Evolutionary conservation across 345 rosid species (phyloP).

Genomic region (Brassica nigra): DNA sequence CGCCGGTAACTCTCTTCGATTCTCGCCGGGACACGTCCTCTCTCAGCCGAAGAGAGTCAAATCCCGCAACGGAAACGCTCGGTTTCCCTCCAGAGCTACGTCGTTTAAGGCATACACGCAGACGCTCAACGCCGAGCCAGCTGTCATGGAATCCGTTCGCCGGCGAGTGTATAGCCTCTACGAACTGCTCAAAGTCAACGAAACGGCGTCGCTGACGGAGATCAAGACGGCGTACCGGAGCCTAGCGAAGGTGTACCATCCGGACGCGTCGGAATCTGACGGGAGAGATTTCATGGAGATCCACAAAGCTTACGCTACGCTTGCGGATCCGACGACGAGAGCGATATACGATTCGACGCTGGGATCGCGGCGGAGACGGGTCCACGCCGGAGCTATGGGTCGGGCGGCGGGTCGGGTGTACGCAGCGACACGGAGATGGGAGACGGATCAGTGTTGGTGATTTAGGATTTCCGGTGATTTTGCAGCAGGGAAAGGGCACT

Average conservation of each 20-base stretch:
- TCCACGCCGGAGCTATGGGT: conserved; percentile 38
- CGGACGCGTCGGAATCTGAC: conserved; percentile 57
- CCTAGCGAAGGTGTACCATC: conserved; percentile 66
- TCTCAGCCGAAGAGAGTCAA: conserved; percentile 11
- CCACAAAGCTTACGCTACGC: conserved; percentile 68
- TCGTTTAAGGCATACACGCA: conserved; percentile 30
- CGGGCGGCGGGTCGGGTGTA: conserved; percentile 34
- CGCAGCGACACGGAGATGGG: conserved; percentile 69
- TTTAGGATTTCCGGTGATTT: conserved; percentile 15
- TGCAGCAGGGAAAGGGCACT: conserved; percentile 17
- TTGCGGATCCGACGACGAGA: conserved; percentile 75
- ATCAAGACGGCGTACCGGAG: conserved; percentile 71
- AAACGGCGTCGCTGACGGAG: conserved; percentile 59
- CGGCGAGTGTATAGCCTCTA: conserved; percentile 48
- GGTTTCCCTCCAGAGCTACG: conserved; percentile 37
- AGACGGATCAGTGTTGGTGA: conserved; percentile 95
- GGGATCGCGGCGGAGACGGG: conserved; percentile 33
- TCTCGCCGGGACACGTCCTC: conserved; percentile 16
- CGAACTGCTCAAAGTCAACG: conserved; percentile 57
- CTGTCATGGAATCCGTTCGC: conserved; percentile 29
- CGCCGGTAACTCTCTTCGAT: conserved; percentile 7
- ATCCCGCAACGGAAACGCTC: conserved; percentile 24
- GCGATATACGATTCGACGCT: conserved; percentile 68
- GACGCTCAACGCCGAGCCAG: conserved; percentile 39
- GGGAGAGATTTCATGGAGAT: conserved; percentile 70